A percentile compares a stretch with the other conserved stretches of the same genome.
phyloP scores from a whole-genome alignment of 106 monocot genomes.

The Amphibolis antarctica region DNA sequence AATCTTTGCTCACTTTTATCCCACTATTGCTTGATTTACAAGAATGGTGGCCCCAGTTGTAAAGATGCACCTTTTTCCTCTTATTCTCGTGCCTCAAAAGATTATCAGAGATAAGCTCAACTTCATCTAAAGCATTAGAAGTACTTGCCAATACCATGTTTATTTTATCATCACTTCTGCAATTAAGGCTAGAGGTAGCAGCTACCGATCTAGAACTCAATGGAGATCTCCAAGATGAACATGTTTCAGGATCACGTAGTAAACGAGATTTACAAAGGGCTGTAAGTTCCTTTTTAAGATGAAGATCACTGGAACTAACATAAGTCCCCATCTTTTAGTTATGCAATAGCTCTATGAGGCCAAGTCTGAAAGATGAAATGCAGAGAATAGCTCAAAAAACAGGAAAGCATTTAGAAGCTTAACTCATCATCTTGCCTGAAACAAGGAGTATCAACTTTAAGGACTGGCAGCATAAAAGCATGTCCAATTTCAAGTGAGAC shows the following conservation, averaged over 20 bases:
- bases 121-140: conserved; percentile 10
- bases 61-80: conserved; percentile 57
- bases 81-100: conserved; percentile 26
- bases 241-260: conserved; percentile 82
- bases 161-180: conserved; percentile 16
- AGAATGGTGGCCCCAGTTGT: conserved; percentile 68
- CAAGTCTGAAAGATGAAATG: too few species aligned
- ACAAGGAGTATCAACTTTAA: too few species aligned
- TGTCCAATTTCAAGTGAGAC: too few species aligned
- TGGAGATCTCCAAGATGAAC: conserved; percentile 83
- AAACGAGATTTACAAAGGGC: conserved; percentile 57
- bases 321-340: conserved; percentile 39
- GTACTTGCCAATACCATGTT: conserved; percentile 11
- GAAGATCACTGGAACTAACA: conserved; percentile 79
- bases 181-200: conserved; percentile 19
- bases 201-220: conserved; percentile 52
- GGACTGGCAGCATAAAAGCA: too few species aligned
- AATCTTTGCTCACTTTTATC: conserved; percentile 30
- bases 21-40: conserved; percentile 51
- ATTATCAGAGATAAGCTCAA: neutral
- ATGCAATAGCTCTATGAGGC: too few species aligned
- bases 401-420: too few species aligned
- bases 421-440: too few species aligned
- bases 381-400: too few species aligned
- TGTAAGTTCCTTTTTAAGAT: conserved; percentile 85